A percentile compares a stretch with the other conserved stretches of the same genome.
These are phyloP conservation scores for Boletus sp. DNA, from an alignment of 1,284 basidiomycete species.

Conservation along the genomic window DNA sequence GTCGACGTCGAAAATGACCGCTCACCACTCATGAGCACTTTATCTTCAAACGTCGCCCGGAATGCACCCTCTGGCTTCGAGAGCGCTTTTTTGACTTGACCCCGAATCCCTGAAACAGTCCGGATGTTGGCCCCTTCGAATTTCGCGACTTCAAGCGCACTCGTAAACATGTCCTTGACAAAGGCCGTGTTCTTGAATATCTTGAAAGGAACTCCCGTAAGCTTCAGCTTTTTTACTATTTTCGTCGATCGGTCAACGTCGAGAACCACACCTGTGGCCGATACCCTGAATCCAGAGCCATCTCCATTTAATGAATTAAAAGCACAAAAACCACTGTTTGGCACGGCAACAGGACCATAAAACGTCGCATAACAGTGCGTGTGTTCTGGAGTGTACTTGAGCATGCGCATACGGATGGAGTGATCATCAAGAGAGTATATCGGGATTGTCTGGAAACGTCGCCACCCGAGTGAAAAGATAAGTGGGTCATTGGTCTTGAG, in stretches of 20 bases:
- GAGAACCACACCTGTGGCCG: constrained; percentile 93
- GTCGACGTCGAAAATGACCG: constrained; percentile 15
- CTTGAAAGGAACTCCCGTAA: constrained; percentile 94
- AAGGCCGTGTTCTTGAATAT: constrained; percentile 99
- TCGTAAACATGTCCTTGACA: constrained; percentile 96
- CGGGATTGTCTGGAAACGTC: constrained; percentile 93
- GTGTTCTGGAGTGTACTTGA: constrained; percentile 99
- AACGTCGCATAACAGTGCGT: constrained; percentile 99
- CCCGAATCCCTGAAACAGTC: constrained; percentile 95
- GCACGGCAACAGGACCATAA: constrained; percentile 86
- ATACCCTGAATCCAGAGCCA: constrained; percentile 80
- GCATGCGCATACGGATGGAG: constrained; percentile 96
- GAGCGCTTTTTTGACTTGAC: constrained; percentile 95
- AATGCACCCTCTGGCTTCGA: constrained; percentile 94
- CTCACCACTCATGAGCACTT: constrained; percentile 92
- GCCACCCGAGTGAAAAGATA: constrained; percentile 94
- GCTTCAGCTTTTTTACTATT: constrained; percentile 98
- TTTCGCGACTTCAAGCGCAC: constrained; percentile 93
- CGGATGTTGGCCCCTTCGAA: constrained; percentile 97
- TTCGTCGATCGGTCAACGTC: constrained; percentile 90
- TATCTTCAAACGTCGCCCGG: constrained; percentile 98
- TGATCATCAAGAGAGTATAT: constrained; percentile 98
- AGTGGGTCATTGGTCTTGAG: constrained; percentile 98
- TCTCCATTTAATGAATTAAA: constrained; percentile 83
- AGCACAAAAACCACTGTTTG: constrained; percentile 98